Base-by-base conservation (phyloP, 495 filamentous ascomycete genomes). In the Neurospora tetraspora region DNA sequence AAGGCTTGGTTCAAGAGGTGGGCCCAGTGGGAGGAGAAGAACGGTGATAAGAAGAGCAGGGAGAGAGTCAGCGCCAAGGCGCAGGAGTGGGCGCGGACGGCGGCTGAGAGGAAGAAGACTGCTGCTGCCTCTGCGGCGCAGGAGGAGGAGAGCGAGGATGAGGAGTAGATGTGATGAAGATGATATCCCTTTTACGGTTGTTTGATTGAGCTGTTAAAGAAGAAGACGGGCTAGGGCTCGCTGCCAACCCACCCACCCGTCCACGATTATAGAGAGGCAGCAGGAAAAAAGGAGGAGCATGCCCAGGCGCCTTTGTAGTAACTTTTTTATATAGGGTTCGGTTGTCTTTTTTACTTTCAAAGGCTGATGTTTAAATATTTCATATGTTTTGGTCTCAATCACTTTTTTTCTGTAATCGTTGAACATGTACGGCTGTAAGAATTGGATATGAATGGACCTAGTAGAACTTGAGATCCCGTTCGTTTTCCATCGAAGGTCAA, bases 1-100 rank as follows among this genome's bases (percentile, higher is more conserved):
- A 90, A 91, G 78, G 90, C 88, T 77, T 90, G 94, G 84, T 97
- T 96, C 79, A 90, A 91, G 80, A 87, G 92, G 76, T 97, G 93
- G 93, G 86, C 91, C 72, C 85, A 88, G 74, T 95, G 90, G 83
- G 93, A 97, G 83, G 90, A 89, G 83, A 89, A 89, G 81, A 84
- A 86, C 71, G 92, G 91, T 5, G 89, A 92, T 77, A 81, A 86
- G 71, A 93, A 92, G 86, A 88, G 86, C 75, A 84, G 90, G 69
- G 91, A 93, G 76, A 88, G 86, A 71, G 92, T 93, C 40, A 89
- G 90, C 77, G 90, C 89, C 10, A 91, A 88, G 81, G 93, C 93
- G 18, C 89, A 87, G 73, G 90, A 92, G 75, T 96, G 85, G 82
- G 82, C 86, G 42, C 75, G 76, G 73, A 73, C 75, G 45, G 80